These are phyloP conservation scores for Pichia sp. DNA, from an alignment of 1,139 yeast species.

Conservation along the genomic window DNA sequence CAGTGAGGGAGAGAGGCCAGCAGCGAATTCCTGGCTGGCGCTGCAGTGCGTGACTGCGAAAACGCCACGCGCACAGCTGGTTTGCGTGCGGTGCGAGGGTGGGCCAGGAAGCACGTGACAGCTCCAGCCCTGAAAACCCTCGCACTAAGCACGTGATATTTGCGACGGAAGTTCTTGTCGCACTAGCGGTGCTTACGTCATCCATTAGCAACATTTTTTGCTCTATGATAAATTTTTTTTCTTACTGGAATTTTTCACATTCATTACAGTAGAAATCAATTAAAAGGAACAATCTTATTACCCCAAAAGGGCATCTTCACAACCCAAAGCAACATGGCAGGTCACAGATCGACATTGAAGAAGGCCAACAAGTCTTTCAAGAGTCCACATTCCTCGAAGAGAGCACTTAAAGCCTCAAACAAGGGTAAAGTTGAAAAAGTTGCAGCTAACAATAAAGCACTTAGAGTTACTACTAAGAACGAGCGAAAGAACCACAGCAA, in stretches of 20 bases:
- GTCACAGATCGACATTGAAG: constrained; percentile 81
- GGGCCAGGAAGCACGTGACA: neutral
- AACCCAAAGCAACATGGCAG: constrained; percentile 47
- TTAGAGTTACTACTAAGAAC: constrained; percentile 52
- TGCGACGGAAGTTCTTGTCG: too few species aligned
- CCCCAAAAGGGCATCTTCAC: too few species aligned
- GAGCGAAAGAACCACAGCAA: constrained; percentile 79
- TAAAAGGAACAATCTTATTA: too few species aligned
- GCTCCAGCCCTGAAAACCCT: neutral
- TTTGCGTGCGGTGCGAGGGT: constrained; percentile 2
- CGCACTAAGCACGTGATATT: neutral
- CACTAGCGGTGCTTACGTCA: too few species aligned
- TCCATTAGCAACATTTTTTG: too few species aligned
- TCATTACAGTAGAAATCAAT: neutral
- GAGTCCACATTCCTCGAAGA: constrained; percentile 88
- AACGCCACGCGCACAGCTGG: neutral
- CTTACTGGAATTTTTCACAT: neutral
- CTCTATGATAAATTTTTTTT: too few species aligned
- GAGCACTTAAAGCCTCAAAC: constrained; percentile 71
- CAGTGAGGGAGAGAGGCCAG: neutral
- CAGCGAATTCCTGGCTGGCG: too few species aligned
- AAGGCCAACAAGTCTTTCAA: constrained; percentile 88
- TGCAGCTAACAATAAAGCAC: constrained; percentile 38
- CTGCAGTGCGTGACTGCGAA: neutral
- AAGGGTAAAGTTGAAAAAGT: constrained; percentile 89